Conservation (phyloP, 2,329 filamentous ascomycete genomes). For the Bimuria novae-zelandiae region DNA sequence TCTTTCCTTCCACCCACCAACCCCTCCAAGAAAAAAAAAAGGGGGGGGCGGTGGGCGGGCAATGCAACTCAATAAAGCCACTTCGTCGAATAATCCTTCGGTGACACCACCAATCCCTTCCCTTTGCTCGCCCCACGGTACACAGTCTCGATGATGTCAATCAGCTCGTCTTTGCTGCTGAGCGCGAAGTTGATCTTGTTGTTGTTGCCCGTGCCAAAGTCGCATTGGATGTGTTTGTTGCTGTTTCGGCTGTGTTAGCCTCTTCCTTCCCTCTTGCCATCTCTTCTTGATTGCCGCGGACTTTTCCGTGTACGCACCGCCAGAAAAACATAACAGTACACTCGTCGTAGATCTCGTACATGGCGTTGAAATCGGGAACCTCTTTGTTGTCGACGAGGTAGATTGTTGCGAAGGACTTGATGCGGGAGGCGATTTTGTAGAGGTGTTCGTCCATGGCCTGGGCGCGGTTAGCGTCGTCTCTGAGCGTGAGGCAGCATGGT, state of each 20-base stretch:
- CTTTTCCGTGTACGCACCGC: constrained; percentile 57
- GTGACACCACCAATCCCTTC: constrained; percentile 88
- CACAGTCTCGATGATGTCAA: constrained; percentile 97
- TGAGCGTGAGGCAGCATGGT: no score
- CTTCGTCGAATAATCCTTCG: constrained; percentile 76
- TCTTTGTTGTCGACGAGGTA: constrained; percentile 80
- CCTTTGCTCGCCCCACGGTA: constrained; percentile 96
- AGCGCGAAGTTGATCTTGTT: constrained; percentile 94
- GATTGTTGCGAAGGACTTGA: constrained; percentile 88
- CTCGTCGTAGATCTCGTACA: constrained; percentile 87
- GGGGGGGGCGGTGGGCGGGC: no score
- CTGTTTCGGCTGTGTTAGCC: constrained; percentile 2
- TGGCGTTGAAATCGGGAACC: constrained; percentile 86
- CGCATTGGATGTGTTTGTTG: constrained; percentile 32
- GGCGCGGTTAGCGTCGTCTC: no score
- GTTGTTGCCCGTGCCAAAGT: constrained; percentile 81
- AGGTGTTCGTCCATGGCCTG: constrained; percentile 30
- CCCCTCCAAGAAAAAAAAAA: no score
- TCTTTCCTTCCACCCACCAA: no score
- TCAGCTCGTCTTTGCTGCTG: constrained; percentile 94
- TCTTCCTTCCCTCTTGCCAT: not conserved
- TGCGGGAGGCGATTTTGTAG: constrained; percentile 42
- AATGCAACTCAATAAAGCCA: constrained; percentile 57
- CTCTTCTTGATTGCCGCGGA: not conserved
- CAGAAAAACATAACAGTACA: constrained; percentile 96